phyloP scores from a whole-genome alignment of 2,329 filamentous ascomycete genomes.

The Paramyrothecium sp. region DNA sequence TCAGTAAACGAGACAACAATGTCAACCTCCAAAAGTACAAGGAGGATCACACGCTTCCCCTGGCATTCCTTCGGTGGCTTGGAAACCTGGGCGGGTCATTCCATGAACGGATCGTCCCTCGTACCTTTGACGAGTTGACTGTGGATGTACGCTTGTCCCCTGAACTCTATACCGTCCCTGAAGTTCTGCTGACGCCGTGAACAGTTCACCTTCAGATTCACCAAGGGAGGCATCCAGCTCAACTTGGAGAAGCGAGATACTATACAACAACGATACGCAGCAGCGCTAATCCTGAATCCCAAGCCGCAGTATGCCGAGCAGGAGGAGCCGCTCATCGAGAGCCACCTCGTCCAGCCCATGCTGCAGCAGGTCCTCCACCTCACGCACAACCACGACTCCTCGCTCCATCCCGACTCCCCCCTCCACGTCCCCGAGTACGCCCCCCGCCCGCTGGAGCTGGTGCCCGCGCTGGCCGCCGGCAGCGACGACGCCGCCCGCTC shows the following conservation, averaged over 20 bases:
- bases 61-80: constrained; percentile 72
- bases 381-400: constrained; percentile 10
- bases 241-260: constrained; percentile 76
- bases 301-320: constrained; percentile 15
- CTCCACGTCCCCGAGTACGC: constrained; percentile 9
- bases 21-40: constrained; percentile 52
- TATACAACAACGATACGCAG: constrained; percentile 68
- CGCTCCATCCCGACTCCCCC: constrained; percentile 14
- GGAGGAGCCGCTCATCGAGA: constrained; percentile 20
- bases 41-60: constrained; percentile 43
- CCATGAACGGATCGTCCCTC: constrained; percentile 19
- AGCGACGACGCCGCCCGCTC: constrained; percentile 14
- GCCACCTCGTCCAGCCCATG: constrained; percentile 17
- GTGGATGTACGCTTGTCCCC: constrained; percentile 51
- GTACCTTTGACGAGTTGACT: constrained; percentile 66
- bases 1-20: constrained; percentile 76
- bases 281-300: constrained; percentile 26
- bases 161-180: background rate
- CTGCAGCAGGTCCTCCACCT: constrained; percentile 18
- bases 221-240: constrained; percentile 84
- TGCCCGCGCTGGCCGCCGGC: constrained; percentile 20
- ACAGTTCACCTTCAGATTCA: constrained; percentile 83
- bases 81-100: constrained; percentile 59
- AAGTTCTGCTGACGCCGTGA: constrained; percentile 18
- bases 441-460: constrained; percentile 17